These are phyloP conservation scores for Cutaneotrichosporon sp. DNA, from an alignment of 1,284 basidiomycete genomes.

Conservation along the genomic window DNA sequence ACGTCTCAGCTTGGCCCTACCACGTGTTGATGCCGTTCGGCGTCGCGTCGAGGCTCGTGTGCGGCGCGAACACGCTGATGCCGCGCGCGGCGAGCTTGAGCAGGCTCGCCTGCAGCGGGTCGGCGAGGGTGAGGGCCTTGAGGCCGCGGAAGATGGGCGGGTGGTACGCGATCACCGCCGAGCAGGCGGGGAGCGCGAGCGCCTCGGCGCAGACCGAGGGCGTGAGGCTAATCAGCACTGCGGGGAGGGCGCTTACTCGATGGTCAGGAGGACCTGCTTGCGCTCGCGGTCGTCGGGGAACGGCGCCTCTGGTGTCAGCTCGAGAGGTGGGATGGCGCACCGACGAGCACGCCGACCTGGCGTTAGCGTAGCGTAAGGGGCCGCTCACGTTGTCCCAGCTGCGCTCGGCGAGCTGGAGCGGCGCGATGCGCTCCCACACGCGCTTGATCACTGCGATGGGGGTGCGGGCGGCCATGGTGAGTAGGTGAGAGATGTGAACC, in stretches of 20 bases:
- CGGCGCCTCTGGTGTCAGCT: constrained; percentile 65
- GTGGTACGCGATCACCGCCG: constrained; percentile 80
- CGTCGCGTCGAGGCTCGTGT: constrained; percentile 80
- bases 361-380: constrained; percentile 14
- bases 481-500: too few relatives aligned
- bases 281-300: constrained; percentile 58
- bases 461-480: constrained; percentile 17
- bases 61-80: constrained; percentile 83
- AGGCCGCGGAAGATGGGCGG: constrained; percentile 84
- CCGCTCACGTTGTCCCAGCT: constrained; percentile 84
- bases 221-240: constrained; percentile 63
- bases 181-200: constrained; percentile 61
- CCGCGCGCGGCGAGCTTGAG: constrained; percentile 76
- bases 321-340: constrained; percentile 51
- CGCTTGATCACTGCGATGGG: constrained; percentile 46
- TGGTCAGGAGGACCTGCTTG: constrained; percentile 73
- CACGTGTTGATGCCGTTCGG: constrained; percentile 82
- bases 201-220: constrained; percentile 75
- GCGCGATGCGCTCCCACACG: constrained; percentile 68
- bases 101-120: constrained; percentile 77
- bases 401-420: constrained; percentile 72
- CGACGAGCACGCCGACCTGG: constrained; percentile 79
- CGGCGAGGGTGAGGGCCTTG: constrained; percentile 72
- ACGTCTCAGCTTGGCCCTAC: constrained; percentile 52
- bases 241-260: constrained; percentile 64